Percentiles rank a stretch among this genome's conserved stretches.
phyloP scores from a whole-genome alignment of 73 alveolate genomes.

The Paramecium sonneborni region DNA sequence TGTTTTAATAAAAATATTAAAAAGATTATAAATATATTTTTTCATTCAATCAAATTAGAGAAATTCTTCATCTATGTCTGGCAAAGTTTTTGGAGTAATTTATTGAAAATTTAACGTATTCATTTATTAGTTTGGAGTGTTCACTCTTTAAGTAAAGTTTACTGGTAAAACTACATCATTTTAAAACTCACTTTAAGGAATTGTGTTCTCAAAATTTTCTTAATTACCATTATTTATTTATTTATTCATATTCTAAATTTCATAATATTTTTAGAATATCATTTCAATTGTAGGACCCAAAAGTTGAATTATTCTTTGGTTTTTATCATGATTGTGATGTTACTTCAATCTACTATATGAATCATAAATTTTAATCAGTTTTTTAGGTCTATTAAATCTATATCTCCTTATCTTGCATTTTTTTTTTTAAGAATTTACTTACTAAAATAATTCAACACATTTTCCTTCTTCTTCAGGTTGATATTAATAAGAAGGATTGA shows the following conservation, averaged over 20 bases:
- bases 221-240: too few species aligned
- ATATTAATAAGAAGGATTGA: not conserved
- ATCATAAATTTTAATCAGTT: not conserved
- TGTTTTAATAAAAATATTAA: not conserved
- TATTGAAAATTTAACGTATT: not conserved
- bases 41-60: not conserved
- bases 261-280: not conserved
- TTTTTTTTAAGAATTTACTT: not conserved
- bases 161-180: not conserved
- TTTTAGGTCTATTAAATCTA: not conserved
- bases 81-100: not conserved
- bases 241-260: not conserved
- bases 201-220: not conserved
- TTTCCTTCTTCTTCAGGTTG: not conserved
- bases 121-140: not conserved
- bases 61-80: not conserved
- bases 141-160: not conserved
- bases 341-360: not conserved
- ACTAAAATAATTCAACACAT: not conserved
- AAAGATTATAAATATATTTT: not conserved
- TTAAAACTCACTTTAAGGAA: not conserved
- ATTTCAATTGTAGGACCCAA: not conserved
- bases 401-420: not conserved
- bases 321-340: not conserved
- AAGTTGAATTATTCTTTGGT: not conserved